Base-by-base conservation (phyloP, 169 alveolate genomes). In the Plasmodium sp. region DNA sequence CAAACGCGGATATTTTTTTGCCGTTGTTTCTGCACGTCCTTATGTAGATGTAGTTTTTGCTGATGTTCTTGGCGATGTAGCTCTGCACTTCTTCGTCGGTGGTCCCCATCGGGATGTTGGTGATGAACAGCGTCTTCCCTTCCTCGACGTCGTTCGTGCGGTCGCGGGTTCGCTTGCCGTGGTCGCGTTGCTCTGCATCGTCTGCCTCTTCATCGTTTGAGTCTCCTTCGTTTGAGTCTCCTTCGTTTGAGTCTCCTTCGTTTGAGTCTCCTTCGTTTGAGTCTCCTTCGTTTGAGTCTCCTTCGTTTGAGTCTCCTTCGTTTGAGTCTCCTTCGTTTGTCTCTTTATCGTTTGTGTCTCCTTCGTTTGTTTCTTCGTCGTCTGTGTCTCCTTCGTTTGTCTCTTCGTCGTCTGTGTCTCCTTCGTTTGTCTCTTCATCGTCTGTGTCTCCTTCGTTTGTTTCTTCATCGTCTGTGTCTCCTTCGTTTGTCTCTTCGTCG, bases 61-160 rank as follows among this genome's bases (percentile, higher is more conserved):
- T 92, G 54, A 92, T 92, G 41, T 92, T 81, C 18, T 51, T 73
- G 73, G 16, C 79, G 62, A 92, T 18, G 41, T 92, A 92, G 41
- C 43, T 51, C 45, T 74, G 58, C 31, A 92, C 58, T 72, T 92
- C 95, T n/a, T 92, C 95, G 31, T 81, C 67, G 27, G 86, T 92
- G 5, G 73, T 71, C 39, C 84, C 95, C 27, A 45, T 18, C 5
- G 95, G 95, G 0, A 92, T 58, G 45, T 92, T 92, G 1, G 95
- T 92, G 27, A 92, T 92, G 81, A 92, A 92, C 36, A 92, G 36
- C 2, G 95, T 92, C 75, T 92, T 81, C 4, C 95, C 95, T 72
- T 92, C 92, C 5, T 71, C 71, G 5, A 72, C 91, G 77, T 92
- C 95, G 22, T 56, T 82, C 41, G 36, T 6, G 18, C 7, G 34